Percentiles rank a stretch among this genome's conserved stretches.
These are phyloP conservation scores for Dactylellina cionopaga DNA, from an alignment of 2,329 filamentous ascomycete species.

Conservation along the genomic window DNA sequence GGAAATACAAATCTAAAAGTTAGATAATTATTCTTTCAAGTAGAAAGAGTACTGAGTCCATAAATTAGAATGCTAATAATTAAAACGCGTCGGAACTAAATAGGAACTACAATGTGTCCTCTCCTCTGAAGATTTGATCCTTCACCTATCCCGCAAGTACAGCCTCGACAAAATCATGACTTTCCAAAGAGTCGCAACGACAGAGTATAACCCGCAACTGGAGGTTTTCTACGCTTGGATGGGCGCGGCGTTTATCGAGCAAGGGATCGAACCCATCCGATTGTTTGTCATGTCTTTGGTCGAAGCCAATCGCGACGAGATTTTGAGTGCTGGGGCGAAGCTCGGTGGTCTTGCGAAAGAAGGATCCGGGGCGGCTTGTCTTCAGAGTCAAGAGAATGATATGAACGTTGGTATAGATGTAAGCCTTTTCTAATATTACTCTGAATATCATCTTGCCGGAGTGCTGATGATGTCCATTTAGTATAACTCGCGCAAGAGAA, in stretches of 20 bases:
- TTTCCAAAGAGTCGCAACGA: neutral
- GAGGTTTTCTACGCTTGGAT: conserved; percentile 37
- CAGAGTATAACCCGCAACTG: neutral
- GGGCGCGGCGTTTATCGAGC: conserved; percentile 9
- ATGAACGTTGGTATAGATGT: neutral
- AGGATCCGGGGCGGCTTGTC: neutral
- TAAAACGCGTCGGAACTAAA: neutral
- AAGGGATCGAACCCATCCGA: neutral
- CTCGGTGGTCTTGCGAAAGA: neutral
- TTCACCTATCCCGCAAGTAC: neutral
- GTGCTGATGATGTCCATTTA: neutral
- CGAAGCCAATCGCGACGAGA: neutral
- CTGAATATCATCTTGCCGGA: no score
- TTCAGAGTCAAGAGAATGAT: neutral
- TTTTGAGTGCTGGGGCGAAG: neutral
- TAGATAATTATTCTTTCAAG: neutral
- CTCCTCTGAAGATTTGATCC: neutral
- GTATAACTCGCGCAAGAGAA: neutral
- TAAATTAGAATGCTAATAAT: neutral
- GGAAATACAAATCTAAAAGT: neutral
- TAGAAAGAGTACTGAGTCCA: no score
- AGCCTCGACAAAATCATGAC: neutral
- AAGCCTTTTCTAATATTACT: no score
- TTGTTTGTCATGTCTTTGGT: neutral
- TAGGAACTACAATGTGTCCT: conserved; percentile 13